Evolutionary conservation across 306 rosid genomes (phyloP), one percentile per base, ranked within the genome.

Genomic region (Crataegus laevigata): DNA sequence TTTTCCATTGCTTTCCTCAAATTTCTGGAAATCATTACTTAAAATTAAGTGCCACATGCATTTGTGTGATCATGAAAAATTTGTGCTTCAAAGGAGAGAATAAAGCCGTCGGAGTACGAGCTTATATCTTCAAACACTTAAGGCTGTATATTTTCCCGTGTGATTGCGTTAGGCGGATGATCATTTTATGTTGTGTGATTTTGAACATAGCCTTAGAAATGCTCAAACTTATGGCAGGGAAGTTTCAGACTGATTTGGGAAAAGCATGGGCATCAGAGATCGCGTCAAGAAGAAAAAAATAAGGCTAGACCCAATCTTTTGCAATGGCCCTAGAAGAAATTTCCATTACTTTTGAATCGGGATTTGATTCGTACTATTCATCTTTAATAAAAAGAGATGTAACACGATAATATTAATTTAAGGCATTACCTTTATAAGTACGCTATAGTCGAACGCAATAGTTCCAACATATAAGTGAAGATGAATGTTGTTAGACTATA

Each of bases 221-320:
- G 7, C 32, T 32, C 3, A 71, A 22, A 45, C n/a, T 29, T 70
- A 18, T 9, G 28, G 82, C 88, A 91, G 96, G 96, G 65, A 91
- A 93, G 92, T 93, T 93, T 76, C 92, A 91, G 85, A 91, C 98
- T 47, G 96, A 93, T 72, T 45, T 78, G 36, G 98, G 97, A 78
- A 91, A 88, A 84, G 89, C 98, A 19, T 93, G 97, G 98, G 98
- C 98, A 18, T 75, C 81, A 24, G 98, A 93, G 87, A 83, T 93
- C 34, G 88, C 73, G 74, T 91, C 96, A 24, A 85, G 97, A 82
- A 87, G 94, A 63, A 83, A 86, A 85, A 85, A 64, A 43, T 75
- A 89, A 74, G 65, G 84, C 89, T 76, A 64, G 66, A 24, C 6
- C 0, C 11, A 28, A 11, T 26, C 8, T 74, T 45, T 13, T 3